These are phyloP conservation scores for Sclerotinia subarctica DNA, from an alignment of 2,329 filamentous ascomycete species.

Conservation along the genomic window DNA sequence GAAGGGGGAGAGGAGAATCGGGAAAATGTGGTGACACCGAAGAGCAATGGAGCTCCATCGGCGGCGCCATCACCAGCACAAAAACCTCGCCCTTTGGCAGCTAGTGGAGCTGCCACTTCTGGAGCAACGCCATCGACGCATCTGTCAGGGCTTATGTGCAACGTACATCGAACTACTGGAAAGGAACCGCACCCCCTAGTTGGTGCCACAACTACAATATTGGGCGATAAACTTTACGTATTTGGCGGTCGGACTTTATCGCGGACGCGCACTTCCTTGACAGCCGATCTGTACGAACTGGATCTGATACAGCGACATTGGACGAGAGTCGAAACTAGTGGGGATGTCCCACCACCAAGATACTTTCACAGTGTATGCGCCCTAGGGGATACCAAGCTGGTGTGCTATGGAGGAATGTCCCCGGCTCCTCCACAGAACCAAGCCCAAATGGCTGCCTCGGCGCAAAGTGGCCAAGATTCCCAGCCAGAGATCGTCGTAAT, in stretches of 20 bases:
- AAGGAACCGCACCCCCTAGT: slow-evolving; percentile 88
- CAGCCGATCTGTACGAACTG: slow-evolving; percentile 87
- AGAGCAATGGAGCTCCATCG: slow-evolving; percentile 53
- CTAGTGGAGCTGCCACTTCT: slow-evolving; percentile 42
- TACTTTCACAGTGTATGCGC: slow-evolving; percentile 98
- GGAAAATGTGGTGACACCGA: slow-evolving; percentile 48
- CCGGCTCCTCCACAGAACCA: slow-evolving; percentile 53
- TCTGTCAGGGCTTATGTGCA: slow-evolving; percentile 65
- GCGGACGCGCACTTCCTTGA: slow-evolving; percentile 75
- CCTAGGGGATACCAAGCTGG: slow-evolving; percentile 89
- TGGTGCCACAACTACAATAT: slow-evolving; percentile 88
- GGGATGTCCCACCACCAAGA: slow-evolving; percentile 83
- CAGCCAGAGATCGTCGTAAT: slow-evolving; percentile 91
- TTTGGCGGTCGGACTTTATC: slow-evolving; percentile 91
- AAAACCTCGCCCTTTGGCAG: slow-evolving; percentile 43
- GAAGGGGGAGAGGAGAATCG: slow-evolving; percentile 45
- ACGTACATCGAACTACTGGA: slow-evolving; percentile 81
- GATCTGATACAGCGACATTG: slow-evolving; percentile 90
- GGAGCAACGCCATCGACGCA: slow-evolving; percentile 48
- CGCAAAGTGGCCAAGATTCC: slow-evolving; percentile 52
- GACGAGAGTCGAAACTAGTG: slow-evolving; percentile 80
- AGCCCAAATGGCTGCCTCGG: slow-evolving; percentile 45
- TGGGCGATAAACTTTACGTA: slow-evolving; percentile 94
- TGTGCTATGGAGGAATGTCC: slow-evolving; percentile 98
- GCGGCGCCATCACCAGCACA: slow-evolving; percentile 55